Conservation (phyloP, 2,329 filamentous ascomycete genomes). For the Chlorencoelia australis region DNA sequence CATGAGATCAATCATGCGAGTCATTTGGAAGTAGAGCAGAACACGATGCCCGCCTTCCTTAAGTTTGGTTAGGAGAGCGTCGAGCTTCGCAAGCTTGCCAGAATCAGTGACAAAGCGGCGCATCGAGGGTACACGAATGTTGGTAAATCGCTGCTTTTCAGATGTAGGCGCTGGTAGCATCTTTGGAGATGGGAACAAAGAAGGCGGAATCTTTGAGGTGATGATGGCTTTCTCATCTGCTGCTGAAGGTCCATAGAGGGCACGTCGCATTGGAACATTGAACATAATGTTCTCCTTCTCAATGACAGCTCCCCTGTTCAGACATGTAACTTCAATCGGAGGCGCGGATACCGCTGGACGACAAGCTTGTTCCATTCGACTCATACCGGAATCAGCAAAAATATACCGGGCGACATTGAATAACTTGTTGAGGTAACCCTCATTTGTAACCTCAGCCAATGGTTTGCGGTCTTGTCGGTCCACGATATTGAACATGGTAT, state of each 20-base stretch:
- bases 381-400: slow-evolving; percentile 62
- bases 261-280: slow-evolving; percentile 64
- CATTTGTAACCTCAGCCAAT: slow-evolving; percentile 56
- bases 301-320: slow-evolving; percentile 49
- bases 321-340: slow-evolving; percentile 71
- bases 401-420: slow-evolving; percentile 65
- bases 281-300: slow-evolving; percentile 72
- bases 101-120: slow-evolving; percentile 94
- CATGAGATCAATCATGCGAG: slow-evolving; percentile 98
- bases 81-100: slow-evolving; percentile 87
- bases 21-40: slow-evolving; percentile 99
- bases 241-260: slow-evolving; percentile 56
- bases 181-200: slow-evolving; percentile 50
- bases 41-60: slow-evolving; percentile 92
- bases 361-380: slow-evolving; percentile 71
- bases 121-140: slow-evolving; percentile 93
- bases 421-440: slow-evolving; percentile 64
- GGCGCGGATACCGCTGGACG: slow-evolving; percentile 73
- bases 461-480: slow-evolving; percentile 57
- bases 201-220: slow-evolving; percentile 57
- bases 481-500: slow-evolving; percentile 74
- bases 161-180: slow-evolving; percentile 72
- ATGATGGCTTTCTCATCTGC: slow-evolving; percentile 65
- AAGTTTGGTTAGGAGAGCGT: slow-evolving; percentile 75
- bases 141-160: slow-evolving; percentile 74